Evolutionary conservation across 2,329 filamentous ascomycete genomes (phyloP).

Genomic region (Fusarium sp.): DNA sequence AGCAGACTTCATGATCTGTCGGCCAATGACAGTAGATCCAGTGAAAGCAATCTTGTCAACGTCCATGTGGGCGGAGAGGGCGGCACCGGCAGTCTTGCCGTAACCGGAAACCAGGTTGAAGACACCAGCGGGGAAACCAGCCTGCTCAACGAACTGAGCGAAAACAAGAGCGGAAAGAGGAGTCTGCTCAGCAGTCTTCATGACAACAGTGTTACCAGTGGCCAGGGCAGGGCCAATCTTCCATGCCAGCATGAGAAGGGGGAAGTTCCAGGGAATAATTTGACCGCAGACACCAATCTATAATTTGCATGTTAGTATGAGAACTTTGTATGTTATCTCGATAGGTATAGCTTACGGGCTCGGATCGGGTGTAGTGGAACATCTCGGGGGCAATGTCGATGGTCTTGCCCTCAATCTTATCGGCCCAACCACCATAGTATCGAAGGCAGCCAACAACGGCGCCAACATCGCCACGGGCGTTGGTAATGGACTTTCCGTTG

Average conservation of each 20-base stretch:
- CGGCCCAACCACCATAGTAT: conserved; percentile 84
- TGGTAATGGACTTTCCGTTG: conserved; percentile 84
- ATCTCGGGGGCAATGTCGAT: conserved; percentile 82
- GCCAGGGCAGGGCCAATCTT: conserved; percentile 83
- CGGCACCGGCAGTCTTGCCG: conserved; percentile 82
- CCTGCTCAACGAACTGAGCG: conserved; percentile 76
- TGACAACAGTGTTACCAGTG: conserved; percentile 77
- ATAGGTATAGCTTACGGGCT: conserved; percentile 68
- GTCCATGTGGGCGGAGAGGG: conserved; percentile 81
- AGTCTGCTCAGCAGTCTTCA: conserved; percentile 84
- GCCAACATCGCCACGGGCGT: conserved; percentile 81
- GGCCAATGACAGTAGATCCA: conserved; percentile 79
- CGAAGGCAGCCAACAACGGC: conserved; percentile 78
- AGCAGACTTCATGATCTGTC: conserved; percentile 83
- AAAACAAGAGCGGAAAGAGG: conserved; percentile 77
- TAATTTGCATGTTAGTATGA: conserved; percentile 21
- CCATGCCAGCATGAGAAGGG: conserved; percentile 84
- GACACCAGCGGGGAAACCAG: conserved; percentile 82
- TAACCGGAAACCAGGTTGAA: conserved; percentile 83
- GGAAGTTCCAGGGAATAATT: conserved; percentile 93
- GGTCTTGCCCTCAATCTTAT: conserved; percentile 91
- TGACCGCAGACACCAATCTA: conserved; percentile 82
- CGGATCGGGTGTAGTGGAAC: conserved; percentile 84
- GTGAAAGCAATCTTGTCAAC: conserved; percentile 89
- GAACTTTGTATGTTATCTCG: neutral